phyloP scores from a whole-genome alignment of 2,329 filamentous ascomycete species.

The Capronia americana region DNA sequence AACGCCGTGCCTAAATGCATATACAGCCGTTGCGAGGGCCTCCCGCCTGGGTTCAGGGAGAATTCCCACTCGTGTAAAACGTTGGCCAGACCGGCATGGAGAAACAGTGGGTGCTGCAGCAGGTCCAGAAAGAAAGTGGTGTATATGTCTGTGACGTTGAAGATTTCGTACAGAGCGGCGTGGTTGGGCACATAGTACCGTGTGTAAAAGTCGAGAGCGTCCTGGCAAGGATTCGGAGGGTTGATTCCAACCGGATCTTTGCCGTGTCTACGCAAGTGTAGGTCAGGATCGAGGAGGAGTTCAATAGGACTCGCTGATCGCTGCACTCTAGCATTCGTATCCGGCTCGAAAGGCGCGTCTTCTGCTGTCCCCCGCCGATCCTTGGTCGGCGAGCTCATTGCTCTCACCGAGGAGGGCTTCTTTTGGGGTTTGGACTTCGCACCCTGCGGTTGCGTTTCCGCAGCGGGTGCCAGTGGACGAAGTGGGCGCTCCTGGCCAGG shows the following conservation, averaged over 20 bases:
- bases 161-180: slow-evolving; percentile 7
- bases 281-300: not conserved
- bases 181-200: slow-evolving; percentile 9
- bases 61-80: slow-evolving; percentile 3
- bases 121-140: not conserved
- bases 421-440: not conserved
- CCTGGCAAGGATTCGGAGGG: not conserved
- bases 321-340: too few relatives aligned
- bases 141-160: slow-evolving; percentile 13
- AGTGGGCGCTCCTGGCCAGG: not conserved
- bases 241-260: slow-evolving; percentile 1
- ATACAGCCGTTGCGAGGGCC: not conserved
- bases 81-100: slow-evolving; percentile 5
- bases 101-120: not conserved
- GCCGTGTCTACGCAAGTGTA: slow-evolving; percentile 1
- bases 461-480: not conserved
- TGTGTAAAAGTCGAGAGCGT: slow-evolving; percentile 8
- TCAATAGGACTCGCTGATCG: too few relatives aligned
- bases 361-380: not conserved
- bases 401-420: not conserved
- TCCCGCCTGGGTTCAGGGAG: not conserved
- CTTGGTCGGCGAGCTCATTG: not conserved
- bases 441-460: not conserved
- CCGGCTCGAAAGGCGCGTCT: too few relatives aligned
- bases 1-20: not conserved